Evolutionary conservation across 108 stramenopile species (phyloP), one percentile per base, ranked within the genome.

Genomic region (Conticribra guillardii): DNA sequence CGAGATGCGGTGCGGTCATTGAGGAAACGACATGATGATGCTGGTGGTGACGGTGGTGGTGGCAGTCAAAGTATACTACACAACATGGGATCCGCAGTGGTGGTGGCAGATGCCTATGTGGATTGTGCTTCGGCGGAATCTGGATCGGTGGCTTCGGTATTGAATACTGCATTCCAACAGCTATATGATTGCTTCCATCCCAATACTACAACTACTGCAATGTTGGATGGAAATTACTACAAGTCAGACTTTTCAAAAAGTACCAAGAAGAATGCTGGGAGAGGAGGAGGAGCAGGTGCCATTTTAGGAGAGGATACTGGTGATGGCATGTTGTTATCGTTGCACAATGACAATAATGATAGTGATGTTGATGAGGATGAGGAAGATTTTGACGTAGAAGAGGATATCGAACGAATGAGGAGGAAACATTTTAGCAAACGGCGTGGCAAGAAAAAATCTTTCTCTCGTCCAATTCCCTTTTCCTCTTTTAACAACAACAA

Each of bases 61-160:
- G 8, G 11, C 37, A 11, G 8, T 5, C 8, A 41, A 41, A 11
- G 8, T 41, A 9, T 11, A 9, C 8, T 5, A 41, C 5, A 41
- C 5, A 11, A 41, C 37, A 41, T 41, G 37, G 37, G 37, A 41
- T 41, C 37, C 37, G 37, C 5, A 41, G 27, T 33, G 30, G 33
- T 66, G 11, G 54, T 83, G 46, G 57, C 71, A 29, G 54, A 51
- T 27, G 85, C 87, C 1, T 91, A 88, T 49, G 48, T 91, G n/a
- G 80, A 91, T 74, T 91, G 89, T 60, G 58, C 80, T 11, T 88
- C 82, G 9, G 27, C 60, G 15, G 74, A 79, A 22, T 58, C 67
- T 27, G 70, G 51, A 21, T 69, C 60, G 22, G 54, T 74, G 19
- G 56, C 69, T 37, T 60, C 64, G 18, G 51, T 81, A 19, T 54